Base-by-base conservation (phyloP, 805 yeast genomes). In the Suhomyces xylopsoci region DNA sequence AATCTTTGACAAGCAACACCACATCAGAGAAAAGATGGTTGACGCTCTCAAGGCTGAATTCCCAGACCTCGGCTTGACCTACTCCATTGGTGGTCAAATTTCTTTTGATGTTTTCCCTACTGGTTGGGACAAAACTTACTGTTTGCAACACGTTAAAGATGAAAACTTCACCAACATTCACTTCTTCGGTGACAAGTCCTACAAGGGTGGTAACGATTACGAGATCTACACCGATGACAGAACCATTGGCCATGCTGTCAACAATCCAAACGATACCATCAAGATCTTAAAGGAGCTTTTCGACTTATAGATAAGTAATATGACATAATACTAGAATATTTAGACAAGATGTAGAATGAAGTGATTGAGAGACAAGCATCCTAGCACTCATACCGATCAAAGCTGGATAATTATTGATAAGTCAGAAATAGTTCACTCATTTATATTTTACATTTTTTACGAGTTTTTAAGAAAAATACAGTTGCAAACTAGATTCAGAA, bases 81-180 rank as follows among this genome's bases (percentile, higher is more conserved):
- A 88, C 82, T 94, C 99, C 55, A 94, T 94, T 60, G 99, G 99
- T 74, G 99, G 99, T 64, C 98, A 94, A 82, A 94, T 94, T 72
- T 93, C 98, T 34, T 94, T 94, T 66, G 99, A 94, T 68, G 98
- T 94, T 59, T 94, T 94, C 93, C 99, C 99, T 79, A 90, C 97
- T 58, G 99, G 99, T 68, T 94, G 99, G 99, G 99, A 94, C 77
- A 94, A 94, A 84, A 94, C 99, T 57, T 94, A 93, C 80, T 90
- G 96, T 75, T 83, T 94, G 70, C 91, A 87, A 75, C 99, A 93
- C 76, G 92, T 94, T 63, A 90, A 77, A 65, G 73, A 79, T 55
- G 97, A 93, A 75, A 84, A 87, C 60, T 94, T 92, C 79, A 80
- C 84, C 66, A 81, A 83, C 63, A 90, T 94, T 65, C 98, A 94